Base-by-base conservation (phyloP, 768 basidiomycete genomes). In the Inosperma sp. region DNA sequence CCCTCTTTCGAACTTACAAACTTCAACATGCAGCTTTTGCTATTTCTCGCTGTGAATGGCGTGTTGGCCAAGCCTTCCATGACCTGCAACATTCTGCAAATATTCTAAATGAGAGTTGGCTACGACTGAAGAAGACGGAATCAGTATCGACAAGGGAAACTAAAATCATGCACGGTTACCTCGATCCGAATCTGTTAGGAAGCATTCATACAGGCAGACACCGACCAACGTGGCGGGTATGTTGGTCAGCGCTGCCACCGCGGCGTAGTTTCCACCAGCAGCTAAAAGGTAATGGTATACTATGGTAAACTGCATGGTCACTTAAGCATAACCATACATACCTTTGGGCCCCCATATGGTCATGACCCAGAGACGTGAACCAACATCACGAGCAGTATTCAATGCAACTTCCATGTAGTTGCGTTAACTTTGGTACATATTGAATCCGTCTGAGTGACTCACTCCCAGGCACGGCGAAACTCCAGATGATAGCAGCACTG, bases 341-440 rank as follows among this genome's bases (percentile, higher is more conserved):
- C 75, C 75, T 55, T 62, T 59, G 2, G 27, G 59, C 16, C 84
- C 84, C 75, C 80, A 86, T 48, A 86, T 76, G 3, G 81, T 72
- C 65, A 88, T 60, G 1, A 74, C 78, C 56, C 77, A 75, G n/a
- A 86, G 53, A 13, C 84, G 78, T 4, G 75, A 81, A 16, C 84
- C 85, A 35, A 88, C 23, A 61, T 87, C 85, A 59, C 85, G 82
- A 23, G 84, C 83, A 3, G 81, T 66, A 63, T 88, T 88, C 27
- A 83, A 71, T 12, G 81, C 73, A 37, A 87, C 77, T 81, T 49
- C 7, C 53, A 37, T 39, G 17, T 16, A 10, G n/a, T 39, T 52
- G 22, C 29, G 12, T 33, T 30, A 6, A 13, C 25, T 25, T 13
- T 22, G 29, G 52, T 13, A 14, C 22, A 48, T 35, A 14, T 22